A percentile compares a stretch with the other conserved stretches of the same genome.
phyloP scores from a whole-genome alignment of 345 rosid species.

The Boechera divaricarpa region DNA sequence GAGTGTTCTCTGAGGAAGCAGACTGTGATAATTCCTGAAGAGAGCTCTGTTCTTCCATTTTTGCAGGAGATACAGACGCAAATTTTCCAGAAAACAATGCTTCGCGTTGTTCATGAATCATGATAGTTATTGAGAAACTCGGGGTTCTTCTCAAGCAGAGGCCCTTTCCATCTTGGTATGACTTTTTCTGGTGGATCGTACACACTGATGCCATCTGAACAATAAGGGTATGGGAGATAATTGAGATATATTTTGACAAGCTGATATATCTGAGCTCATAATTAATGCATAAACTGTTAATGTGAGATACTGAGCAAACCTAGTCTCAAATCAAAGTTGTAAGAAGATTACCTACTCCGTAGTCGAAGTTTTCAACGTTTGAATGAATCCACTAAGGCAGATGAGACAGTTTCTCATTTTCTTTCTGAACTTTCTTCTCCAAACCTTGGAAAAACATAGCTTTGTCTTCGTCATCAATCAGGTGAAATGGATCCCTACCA shows the following conservation, averaged over 20 bases:
- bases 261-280: neutral
- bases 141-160: slow-evolving; percentile 62
- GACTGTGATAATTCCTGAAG: slow-evolving; percentile 49
- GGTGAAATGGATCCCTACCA: slow-evolving; percentile 83
- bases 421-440: slow-evolving; percentile 81
- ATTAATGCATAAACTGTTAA: neutral
- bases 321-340: slow-evolving; percentile 2
- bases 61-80: slow-evolving; percentile 46
- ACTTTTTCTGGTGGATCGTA: slow-evolving; percentile 81
- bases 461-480: slow-evolving; percentile 75
- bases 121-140: slow-evolving; percentile 57
- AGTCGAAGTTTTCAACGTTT: slow-evolving; percentile 86
- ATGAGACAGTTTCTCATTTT: slow-evolving; percentile 67
- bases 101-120: slow-evolving; percentile 48
- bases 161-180: slow-evolving; percentile 89
- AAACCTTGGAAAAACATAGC: slow-evolving; percentile 78
- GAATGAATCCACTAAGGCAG: slow-evolving; percentile 85
- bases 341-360: slow-evolving; percentile 76
- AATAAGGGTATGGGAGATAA: slow-evolving; percentile 12
- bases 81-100: slow-evolving; percentile 53
- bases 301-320: neutral
- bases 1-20: slow-evolving; percentile 36
- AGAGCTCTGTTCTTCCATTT: slow-evolving; percentile 50
- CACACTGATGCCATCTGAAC: slow-evolving; percentile 80
- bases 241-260: slow-evolving; percentile 14